phyloP scores from a whole-genome alignment of 805 yeast species.

The Wickerhamiella shivajii region DNA sequence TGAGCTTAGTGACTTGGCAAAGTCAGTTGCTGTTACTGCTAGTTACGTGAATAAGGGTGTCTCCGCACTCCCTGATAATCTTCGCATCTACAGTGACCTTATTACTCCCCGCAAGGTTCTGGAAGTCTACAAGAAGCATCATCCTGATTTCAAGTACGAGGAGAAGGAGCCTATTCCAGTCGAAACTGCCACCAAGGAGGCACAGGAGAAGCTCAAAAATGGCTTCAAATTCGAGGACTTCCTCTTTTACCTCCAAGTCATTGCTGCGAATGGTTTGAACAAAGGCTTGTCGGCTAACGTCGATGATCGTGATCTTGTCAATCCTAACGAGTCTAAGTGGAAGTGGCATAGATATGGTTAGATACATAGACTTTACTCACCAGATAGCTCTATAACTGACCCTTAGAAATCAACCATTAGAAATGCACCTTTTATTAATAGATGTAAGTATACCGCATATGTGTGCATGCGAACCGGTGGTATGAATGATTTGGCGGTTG shows the following conservation, averaged over 20 bases:
- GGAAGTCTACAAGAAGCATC: neutral
- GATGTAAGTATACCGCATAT: too few relatives aligned
- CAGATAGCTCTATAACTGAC: too few relatives aligned
- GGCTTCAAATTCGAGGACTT: neutral
- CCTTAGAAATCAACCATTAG: too few relatives aligned
- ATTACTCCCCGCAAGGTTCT: conserved; percentile 1
- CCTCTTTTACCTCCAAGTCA: neutral
- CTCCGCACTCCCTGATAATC: conserved; percentile 1
- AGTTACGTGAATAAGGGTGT: too few relatives aligned
- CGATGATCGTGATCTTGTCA: conserved; percentile 1
- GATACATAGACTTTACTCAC: too few relatives aligned
- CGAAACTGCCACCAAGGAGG: neutral
- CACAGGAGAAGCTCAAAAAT: neutral
- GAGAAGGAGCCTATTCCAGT: neutral
- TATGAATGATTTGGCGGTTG: too few relatives aligned
- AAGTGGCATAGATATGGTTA: conserved; percentile 2
- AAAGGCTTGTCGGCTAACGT: neutral
- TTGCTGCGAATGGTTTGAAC: conserved; percentile 1
- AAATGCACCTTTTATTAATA: too few relatives aligned
- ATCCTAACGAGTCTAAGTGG: conserved; percentile 3
- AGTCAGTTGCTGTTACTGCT: neutral
- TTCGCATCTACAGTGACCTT: neutral
- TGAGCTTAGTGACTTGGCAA: neutral
- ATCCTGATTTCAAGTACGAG: neutral
- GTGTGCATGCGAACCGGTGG: too few relatives aligned